A percentile compares a stretch with the other conserved stretches of the same genome.
phyloP scores from a whole-genome alignment of 2,329 filamentous ascomycete species.

The Paecilomyces niveus region DNA sequence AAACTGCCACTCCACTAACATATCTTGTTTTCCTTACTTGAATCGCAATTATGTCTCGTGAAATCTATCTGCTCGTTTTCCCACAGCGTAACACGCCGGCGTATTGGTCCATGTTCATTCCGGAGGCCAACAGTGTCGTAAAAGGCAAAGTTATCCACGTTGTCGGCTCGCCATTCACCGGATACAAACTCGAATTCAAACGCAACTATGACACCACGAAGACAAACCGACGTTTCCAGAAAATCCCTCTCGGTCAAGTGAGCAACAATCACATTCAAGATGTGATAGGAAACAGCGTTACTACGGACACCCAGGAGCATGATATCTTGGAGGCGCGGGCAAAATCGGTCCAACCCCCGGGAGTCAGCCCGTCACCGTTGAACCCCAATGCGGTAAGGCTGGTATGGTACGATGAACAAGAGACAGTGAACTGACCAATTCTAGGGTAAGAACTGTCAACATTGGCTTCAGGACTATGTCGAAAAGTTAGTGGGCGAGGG shows the following conservation, averaged over 20 bases:
- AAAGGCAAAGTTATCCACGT: slow-evolving; percentile 13
- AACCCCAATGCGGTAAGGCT: slow-evolving; percentile 1
- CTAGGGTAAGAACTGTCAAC: slow-evolving; percentile 6
- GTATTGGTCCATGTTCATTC: neutral
- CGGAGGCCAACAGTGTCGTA: neutral
- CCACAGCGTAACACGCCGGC: neutral
- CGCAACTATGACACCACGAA: slow-evolving; percentile 8
- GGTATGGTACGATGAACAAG: slow-evolving; percentile 1
- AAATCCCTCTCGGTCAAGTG: slow-evolving; percentile 4
- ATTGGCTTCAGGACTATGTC: slow-evolving; percentile 7
- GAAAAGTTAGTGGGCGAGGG: slow-evolving; percentile 5
- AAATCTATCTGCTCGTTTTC: slow-evolving; percentile 1
- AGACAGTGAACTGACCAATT: slow-evolving; percentile 1
- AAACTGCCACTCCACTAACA: no score
- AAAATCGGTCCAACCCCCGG: slow-evolving; percentile 6
- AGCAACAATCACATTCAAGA: slow-evolving; percentile 3
- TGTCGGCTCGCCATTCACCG: slow-evolving; percentile 7
- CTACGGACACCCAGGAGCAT: slow-evolving; percentile 5
- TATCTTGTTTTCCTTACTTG: no score
- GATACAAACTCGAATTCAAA: slow-evolving; percentile 11
- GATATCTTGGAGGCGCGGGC: slow-evolving; percentile 7
- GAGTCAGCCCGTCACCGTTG: slow-evolving; percentile 7
- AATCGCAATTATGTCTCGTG: slow-evolving; percentile 3
- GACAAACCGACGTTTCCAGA: slow-evolving; percentile 6
- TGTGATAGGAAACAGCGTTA: no score